Conservation (phyloP, 768 basidiomycete species). For the Auricularia auricula-judae region DNA sequence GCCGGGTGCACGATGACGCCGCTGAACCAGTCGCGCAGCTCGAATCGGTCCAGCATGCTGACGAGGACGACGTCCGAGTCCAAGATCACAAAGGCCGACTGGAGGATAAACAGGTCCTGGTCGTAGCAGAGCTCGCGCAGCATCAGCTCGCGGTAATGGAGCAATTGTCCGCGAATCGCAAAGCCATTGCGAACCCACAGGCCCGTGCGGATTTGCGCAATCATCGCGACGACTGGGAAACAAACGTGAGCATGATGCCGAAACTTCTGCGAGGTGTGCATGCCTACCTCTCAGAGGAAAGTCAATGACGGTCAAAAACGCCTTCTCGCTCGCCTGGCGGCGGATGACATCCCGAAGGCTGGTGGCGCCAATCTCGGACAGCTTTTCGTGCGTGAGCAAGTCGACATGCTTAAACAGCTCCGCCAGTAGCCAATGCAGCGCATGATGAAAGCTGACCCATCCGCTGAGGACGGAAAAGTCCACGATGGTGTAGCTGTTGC, state of each 20-base stretch:
- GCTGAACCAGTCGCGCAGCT: conserved; percentile 68
- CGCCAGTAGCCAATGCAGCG: conserved; percentile 80
- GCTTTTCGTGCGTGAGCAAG: conserved; percentile 42
- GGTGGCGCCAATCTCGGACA: conserved; percentile 39
- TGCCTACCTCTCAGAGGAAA: conserved; percentile 76
- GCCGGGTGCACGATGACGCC: conserved; percentile 44
- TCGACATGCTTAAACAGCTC: conserved; percentile 81
- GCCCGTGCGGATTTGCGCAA: conserved; percentile 89
- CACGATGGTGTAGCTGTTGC: conserved; percentile 46
- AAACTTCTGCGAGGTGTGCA: not conserved
- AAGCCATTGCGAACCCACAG: conserved; percentile 98
- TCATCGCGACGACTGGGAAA: conserved; percentile 65
- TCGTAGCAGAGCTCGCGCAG: conserved; percentile 94
- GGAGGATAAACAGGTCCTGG: conserved; percentile 86
- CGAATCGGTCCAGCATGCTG: conserved; percentile 84
- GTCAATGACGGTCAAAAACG: conserved; percentile 69
- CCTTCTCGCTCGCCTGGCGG: conserved; percentile 51
- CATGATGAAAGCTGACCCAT: conserved; percentile 90
- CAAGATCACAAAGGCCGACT: conserved; percentile 69
- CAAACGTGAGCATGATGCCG: conserved; percentile 1
- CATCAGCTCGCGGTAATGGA: conserved; percentile 95
- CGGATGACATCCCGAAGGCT: conserved; percentile 46
- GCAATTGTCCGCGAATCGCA: conserved; percentile 84
- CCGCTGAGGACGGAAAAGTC: conserved; percentile 70
- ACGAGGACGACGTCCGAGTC: conserved; percentile 67